Base-by-base conservation (phyloP, 192 early-diverging fungal genomes). In the Coemansia sp. region DNA sequence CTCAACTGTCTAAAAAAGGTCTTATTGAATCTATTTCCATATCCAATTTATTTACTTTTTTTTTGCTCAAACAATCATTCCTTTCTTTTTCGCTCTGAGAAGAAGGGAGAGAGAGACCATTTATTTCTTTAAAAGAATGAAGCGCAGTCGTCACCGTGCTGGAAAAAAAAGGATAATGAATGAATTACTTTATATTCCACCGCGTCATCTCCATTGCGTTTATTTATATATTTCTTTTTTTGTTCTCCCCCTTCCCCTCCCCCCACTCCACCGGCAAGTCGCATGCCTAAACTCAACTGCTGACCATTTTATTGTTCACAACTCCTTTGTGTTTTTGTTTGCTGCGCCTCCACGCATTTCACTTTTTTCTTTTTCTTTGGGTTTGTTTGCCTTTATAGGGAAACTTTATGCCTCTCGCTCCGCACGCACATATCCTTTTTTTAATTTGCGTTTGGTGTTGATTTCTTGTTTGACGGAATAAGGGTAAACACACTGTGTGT, bases 311-410 rank as follows among this genome's bases (percentile, higher is more conserved):
- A 49, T 49, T 49, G 47, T 49, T 49, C 46, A 24, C 46, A 10
- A 8, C 27, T 27, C 11, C 24, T 49, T 24, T 49, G 46, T 49
- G 10, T 24, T 14, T 49, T 20, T 49, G 46, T 24, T 14, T 49
- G 46, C 46, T 49, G 46, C 46, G 46, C 46, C 9, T n/a, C 17
- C 19, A n/a, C 14, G 22, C 39, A 40, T 73, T 31, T 75, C 74
- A 38, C 24, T 39, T 37, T 37, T 59, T 60, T 60, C 35, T 32
- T 11, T 54, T n/a, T 29, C 10, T 39, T 20, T 11, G n/a, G n/a
- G 6, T 5, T 37, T 59, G 20, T 59, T 36, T n/a, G n/a, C n/a
- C n/a, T n/a, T n/a, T n/a, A n/a, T n/a, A n/a, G n/a, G n/a, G n/a
- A n/a, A n/a, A n/a, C n/a, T n/a, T n/a, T n/a, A n/a, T n/a, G n/a